Conservation (phyloP, 768 basidiomycete genomes). For the Boletus rufocinnamomeus region DNA sequence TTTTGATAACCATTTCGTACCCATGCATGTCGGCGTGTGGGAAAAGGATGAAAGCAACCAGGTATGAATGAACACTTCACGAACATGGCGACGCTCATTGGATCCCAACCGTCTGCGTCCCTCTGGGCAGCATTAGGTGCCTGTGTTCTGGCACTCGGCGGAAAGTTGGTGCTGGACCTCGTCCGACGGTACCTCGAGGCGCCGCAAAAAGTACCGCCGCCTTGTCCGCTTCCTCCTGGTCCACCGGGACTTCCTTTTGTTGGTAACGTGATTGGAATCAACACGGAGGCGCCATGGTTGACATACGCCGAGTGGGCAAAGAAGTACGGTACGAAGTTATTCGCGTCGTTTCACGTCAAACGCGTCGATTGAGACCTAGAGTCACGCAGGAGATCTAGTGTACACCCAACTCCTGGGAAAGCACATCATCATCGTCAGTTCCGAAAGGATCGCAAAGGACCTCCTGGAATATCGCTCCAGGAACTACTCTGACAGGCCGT, state of each 20-base stretch:
- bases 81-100: neutral
- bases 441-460: conserved; percentile 42
- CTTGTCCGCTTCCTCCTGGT: conserved; percentile 35
- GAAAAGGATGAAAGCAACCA: neutral
- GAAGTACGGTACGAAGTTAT: conserved; percentile 29
- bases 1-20: neutral
- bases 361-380: neutral
- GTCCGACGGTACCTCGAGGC: neutral
- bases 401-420: conserved; percentile 48
- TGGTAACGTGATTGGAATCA: conserved; percentile 40
- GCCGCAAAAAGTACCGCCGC: neutral
- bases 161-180: neutral
- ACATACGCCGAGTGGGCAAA: conserved; percentile 41
- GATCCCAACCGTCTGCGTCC: neutral
- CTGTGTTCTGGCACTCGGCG: neutral
- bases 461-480: conserved; percentile 47
- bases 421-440: conserved; percentile 47
- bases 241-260: conserved; percentile 38
- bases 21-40: conserved; percentile 7
- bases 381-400: conserved; percentile 41
- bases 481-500: conserved; percentile 54
- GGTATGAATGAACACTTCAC: conserved; percentile 1
- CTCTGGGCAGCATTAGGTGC: neutral
- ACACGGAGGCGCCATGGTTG: conserved; percentile 35
- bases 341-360: neutral